phyloP scores from a whole-genome alignment of 1,139 yeast species.

The Suzukiozyma palmioleophila region DNA sequence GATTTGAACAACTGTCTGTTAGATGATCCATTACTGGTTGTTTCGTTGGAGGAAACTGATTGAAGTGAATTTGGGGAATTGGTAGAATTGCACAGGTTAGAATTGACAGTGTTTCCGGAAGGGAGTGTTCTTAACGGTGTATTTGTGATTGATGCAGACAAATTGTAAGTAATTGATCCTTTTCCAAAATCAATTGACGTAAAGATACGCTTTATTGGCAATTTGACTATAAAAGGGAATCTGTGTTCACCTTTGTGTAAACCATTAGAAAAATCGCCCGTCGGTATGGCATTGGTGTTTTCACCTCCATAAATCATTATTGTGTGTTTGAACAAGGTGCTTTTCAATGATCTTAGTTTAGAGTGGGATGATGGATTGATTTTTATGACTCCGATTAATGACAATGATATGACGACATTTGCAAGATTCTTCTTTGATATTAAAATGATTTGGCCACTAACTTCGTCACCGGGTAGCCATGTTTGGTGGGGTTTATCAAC shows the following conservation, averaged over 20 bases:
- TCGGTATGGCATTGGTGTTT: conserved; percentile 6
- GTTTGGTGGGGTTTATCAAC: conserved; percentile 70
- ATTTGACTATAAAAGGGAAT: conserved; percentile 76
- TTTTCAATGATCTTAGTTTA: conserved; percentile 48
- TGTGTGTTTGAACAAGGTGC: conserved; percentile 58
- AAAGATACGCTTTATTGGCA: conserved; percentile 67
- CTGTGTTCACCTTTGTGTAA: conserved; percentile 78
- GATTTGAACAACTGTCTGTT: conserved; percentile 17
- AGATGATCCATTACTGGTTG: conserved; percentile 5
- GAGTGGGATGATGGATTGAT: conserved; percentile 49
- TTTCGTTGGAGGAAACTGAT: conserved; percentile 4
- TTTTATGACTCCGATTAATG: conserved; percentile 54
- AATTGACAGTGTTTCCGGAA: conserved; percentile 6
- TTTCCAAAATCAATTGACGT: conserved; percentile 81
- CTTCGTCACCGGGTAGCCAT: conserved; percentile 64
- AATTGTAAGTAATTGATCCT: conserved; percentile 69
- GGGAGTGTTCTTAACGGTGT: conserved; percentile 10
- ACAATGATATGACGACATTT: conserved; percentile 49
- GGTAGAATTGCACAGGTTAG: conserved; percentile 9
- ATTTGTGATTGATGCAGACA: conserved; percentile 54
- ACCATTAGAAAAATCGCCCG: conserved; percentile 35
- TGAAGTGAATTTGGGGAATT: conserved; percentile 8
- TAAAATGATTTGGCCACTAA: conserved; percentile 59
- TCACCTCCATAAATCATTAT: conserved; percentile 61
- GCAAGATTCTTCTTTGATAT: conserved; percentile 52